Percentiles rank a stretch among this genome's conserved stretches.
Evolutionary conservation across 176 grass and related monocot genomes (phyloP).

Genomic region (Pharus latifolius): DNA sequence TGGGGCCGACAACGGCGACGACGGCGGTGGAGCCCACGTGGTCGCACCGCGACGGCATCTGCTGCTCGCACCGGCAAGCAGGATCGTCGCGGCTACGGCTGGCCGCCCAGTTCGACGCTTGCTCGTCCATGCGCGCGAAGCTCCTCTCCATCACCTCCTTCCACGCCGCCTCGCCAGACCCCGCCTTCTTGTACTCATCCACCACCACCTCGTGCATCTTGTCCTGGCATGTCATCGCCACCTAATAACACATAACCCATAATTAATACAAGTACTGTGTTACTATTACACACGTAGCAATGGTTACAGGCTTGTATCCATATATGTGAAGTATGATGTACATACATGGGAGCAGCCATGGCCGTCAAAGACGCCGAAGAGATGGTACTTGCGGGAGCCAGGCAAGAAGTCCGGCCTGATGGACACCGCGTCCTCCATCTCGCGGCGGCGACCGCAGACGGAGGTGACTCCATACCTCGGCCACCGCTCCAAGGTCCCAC

Average conservation of each 20-base stretch:
- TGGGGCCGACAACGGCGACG: conserved; percentile 51
- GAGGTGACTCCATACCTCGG: conserved; percentile 44
- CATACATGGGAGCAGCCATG: conserved; percentile 86
- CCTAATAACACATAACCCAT: conserved; percentile 25
- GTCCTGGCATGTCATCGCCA: conserved; percentile 57
- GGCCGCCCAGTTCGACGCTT: conserved; percentile 30
- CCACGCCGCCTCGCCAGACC: conserved; percentile 20
- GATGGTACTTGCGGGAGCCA: conserved; percentile 34
- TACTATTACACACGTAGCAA: background rate
- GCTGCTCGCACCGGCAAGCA: conserved; percentile 68
- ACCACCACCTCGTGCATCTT: conserved; percentile 64
- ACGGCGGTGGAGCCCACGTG: conserved; percentile 87
- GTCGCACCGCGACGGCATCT: conserved; percentile 60
- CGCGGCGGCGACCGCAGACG: conserved; percentile 61
- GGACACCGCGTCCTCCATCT: conserved; percentile 91
- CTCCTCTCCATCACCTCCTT: conserved; percentile 63
- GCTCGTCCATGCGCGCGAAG: conserved; percentile 66
- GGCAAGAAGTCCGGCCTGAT: conserved; percentile 49
- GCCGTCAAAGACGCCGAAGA: conserved; percentile 89
- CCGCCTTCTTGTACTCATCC: conserved; percentile 31
- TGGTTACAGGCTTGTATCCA: background rate
- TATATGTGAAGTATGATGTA: background rate
- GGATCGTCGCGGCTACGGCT: conserved; percentile 27
- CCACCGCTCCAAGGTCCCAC: background rate
- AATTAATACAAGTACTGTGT: background rate